Percentiles rank a stretch among this genome's conserved stretches.
These are phyloP conservation scores for Mortierella sp. DNA, from an alignment of 371 early-diverging fungal genomes.

Conservation along the genomic window DNA sequence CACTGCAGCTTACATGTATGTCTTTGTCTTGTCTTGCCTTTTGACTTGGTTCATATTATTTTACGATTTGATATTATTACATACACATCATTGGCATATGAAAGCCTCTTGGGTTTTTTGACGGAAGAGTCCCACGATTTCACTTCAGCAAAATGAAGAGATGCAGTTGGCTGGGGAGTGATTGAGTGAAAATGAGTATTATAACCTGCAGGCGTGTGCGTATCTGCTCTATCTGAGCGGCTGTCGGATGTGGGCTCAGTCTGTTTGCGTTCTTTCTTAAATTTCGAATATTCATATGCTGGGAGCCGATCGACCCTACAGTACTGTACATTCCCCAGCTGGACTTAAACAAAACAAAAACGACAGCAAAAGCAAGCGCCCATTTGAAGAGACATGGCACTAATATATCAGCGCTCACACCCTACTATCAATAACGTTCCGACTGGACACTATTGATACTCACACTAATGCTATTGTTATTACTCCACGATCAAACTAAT, in stretches of 20 bases:
- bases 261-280: not conserved
- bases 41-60: not conserved
- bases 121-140: not conserved
- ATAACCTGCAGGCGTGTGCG: slow-evolving; percentile 2
- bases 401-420: too few species aligned
- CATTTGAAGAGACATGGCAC: too few species aligned
- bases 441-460: too few species aligned
- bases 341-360: too few species aligned
- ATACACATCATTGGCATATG: slow-evolving; percentile 38
- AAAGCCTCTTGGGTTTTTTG: slow-evolving; percentile 8
- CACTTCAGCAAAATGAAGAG: not conserved
- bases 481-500: too few species aligned
- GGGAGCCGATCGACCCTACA: not conserved
- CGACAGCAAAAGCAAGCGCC: not conserved
- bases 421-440: too few species aligned
- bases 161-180: too few species aligned
- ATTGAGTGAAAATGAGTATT: too few species aligned
- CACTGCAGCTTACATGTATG: not conserved
- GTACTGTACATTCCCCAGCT: not conserved
- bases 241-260: not conserved
- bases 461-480: too few species aligned
- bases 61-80: not conserved
- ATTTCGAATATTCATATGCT: not conserved
- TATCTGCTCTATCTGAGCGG: not conserved
- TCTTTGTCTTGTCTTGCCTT: too few species aligned